Evolutionary conservation across 2,329 filamentous ascomycete species (phyloP), one percentile per base, ranked within the genome.

Genomic region (Gliomastix tumulicola): DNA sequence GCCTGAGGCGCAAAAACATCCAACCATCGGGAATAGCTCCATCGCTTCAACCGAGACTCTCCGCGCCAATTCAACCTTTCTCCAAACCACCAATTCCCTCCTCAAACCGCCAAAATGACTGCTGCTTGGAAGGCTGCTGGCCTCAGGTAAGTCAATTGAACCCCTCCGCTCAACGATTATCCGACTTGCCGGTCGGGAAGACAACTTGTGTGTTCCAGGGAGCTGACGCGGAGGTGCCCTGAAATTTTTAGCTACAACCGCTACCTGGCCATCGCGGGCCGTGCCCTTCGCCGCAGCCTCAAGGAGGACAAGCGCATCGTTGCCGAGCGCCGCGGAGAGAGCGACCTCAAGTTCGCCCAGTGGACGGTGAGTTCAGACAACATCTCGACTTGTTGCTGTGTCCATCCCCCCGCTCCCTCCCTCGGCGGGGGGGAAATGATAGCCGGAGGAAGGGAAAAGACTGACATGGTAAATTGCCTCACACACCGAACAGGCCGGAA

Each of bases 211-310:
- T 12, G 13, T 12, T 27, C 39, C 30, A 20, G 15, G 7, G 21
- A 30, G 13, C 10, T 27, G n/a, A n/a, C n/a, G n/a, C n/a, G n/a
- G n/a, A n/a, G n/a, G n/a, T n/a, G n/a, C n/a, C n/a, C n/a, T n/a
- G n/a, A n/a, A n/a, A n/a, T n/a, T n/a, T n/a, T 39, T 32, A 98
- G 92, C 73, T 98, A 98, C 87, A 98, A 98, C 84, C 92, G 89
- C 74, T 97, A 96, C 82, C 82, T 98, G 63, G 82, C 89, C 60
- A 79, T 98, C 70, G 88, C 92, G 59, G 81, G 89, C 68, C 88
- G 89, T 68, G 85, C 87, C 60, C 86, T 98, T 65, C 92, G 94
- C 72, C 85, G 88, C 65, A 94, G 88, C 64, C 76, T 98, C 65
- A 96, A 97, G 78, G 92, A 98, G 60, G 87, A 92, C 41, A 84